These are phyloP conservation scores for Fusarium napiforme DNA, from an alignment of 2,329 filamentous ascomycete genomes.

Conservation along the genomic window DNA sequence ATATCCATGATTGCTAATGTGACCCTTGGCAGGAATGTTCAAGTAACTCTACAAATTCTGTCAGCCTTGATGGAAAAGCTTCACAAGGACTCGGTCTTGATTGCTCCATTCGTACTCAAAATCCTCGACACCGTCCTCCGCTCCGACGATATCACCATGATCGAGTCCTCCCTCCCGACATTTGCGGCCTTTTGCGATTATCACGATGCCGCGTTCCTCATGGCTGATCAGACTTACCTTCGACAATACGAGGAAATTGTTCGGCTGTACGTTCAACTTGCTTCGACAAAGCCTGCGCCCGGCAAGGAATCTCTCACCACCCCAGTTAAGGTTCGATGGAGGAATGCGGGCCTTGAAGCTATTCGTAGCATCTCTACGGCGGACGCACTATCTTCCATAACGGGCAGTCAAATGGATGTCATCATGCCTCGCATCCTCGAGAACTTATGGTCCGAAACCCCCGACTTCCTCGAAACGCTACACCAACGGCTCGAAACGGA, in stretches of 20 bases:
- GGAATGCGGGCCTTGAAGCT: constrained; percentile 77
- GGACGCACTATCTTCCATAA: constrained; percentile 79
- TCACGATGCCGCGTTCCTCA: constrained; percentile 86
- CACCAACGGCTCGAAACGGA: constrained; percentile 73
- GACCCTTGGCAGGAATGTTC: constrained; percentile 76
- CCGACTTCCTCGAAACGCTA: constrained; percentile 75
- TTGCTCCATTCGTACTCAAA: constrained; percentile 84
- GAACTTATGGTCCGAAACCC: constrained; percentile 82
- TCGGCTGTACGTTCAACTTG: constrained; percentile 80
- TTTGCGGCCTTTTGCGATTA: constrained; percentile 90
- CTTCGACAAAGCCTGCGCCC: constrained; percentile 68
- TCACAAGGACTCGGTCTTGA: constrained; percentile 88
- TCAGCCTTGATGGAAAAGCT: constrained; percentile 92
- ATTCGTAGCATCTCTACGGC: constrained; percentile 84
- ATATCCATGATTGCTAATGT: constrained; percentile 9
- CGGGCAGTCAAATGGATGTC: constrained; percentile 78
- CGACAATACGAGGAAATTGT: constrained; percentile 86
- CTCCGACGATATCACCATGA: constrained; percentile 89
- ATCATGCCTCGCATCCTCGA: constrained; percentile 87
- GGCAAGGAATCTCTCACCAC: constrained; percentile 70
- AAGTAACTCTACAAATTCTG: constrained; percentile 93
- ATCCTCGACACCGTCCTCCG: constrained; percentile 85
- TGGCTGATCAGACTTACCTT: constrained; percentile 86
- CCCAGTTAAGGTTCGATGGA: constrained; percentile 82
- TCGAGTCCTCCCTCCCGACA: constrained; percentile 87